Conservation (phyloP, 2,329 filamentous ascomycete species). For the Aspergillus sergii region DNA sequence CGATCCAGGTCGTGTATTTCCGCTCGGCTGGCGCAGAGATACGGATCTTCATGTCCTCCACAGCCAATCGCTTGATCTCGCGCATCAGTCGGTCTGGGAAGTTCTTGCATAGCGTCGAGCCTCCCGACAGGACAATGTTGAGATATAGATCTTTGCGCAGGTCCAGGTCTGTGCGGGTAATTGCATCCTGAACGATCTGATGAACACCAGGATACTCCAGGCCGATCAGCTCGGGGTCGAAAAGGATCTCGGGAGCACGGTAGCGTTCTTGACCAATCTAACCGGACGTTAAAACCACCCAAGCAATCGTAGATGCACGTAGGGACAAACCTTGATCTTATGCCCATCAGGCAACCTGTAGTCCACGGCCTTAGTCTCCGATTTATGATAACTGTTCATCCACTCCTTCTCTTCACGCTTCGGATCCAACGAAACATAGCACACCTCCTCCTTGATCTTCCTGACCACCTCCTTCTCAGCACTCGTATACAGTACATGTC, state of each 20-base stretch:
- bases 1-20: slow-evolving; percentile 99
- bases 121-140: slow-evolving; percentile 96
- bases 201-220: slow-evolving; percentile 96
- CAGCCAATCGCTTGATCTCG: slow-evolving; percentile 88
- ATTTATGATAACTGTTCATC: slow-evolving; percentile 70
- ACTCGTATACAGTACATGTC: slow-evolving; percentile 94
- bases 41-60: slow-evolving; percentile 99
- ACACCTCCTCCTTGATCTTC: slow-evolving; percentile 92
- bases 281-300: not conserved
- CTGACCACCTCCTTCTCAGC: slow-evolving; percentile 99
- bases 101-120: slow-evolving; percentile 93
- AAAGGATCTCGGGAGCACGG: slow-evolving; percentile 93
- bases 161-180: slow-evolving; percentile 93
- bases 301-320: slow-evolving; percentile 10
- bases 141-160: slow-evolving; percentile 90
- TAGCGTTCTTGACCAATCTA: slow-evolving; percentile 92
- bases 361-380: slow-evolving; percentile 77
- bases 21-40: slow-evolving; percentile 97
- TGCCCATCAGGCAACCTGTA: slow-evolving; percentile 91
- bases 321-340: slow-evolving; percentile 73
- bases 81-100: slow-evolving; percentile 91
- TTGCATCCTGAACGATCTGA: slow-evolving; percentile 96
- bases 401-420: slow-evolving; percentile 97
- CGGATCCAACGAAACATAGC: slow-evolving; percentile 88
- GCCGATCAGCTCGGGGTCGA: slow-evolving; percentile 95